Evolutionary conservation across 441 rosid species (phyloP).

Genomic region (Daphne laureola): DNA sequence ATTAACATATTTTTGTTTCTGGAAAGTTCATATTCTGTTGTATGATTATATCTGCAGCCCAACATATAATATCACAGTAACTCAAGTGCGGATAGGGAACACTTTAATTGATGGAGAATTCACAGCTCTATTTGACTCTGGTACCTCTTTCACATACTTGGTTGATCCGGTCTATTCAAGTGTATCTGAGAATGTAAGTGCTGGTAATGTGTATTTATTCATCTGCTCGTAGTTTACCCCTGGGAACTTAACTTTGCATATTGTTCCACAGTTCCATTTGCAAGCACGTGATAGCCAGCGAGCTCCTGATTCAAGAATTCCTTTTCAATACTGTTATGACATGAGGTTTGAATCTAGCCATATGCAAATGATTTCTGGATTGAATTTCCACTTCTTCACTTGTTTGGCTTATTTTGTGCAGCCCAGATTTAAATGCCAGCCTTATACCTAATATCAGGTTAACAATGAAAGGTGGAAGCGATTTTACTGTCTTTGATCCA

Average conservation of each 20-base stretch:
- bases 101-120: constrained; percentile 32
- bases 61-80: constrained; percentile 40
- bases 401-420: constrained; percentile 20
- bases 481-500: constrained; percentile 44
- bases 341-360: constrained; percentile 36
- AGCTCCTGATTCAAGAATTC: constrained; percentile 46
- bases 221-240: neutral
- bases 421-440: constrained; percentile 54
- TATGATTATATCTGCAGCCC: constrained; percentile 33
- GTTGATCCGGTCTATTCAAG: constrained; percentile 41
- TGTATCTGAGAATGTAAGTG: constrained; percentile 41
- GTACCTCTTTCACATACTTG: constrained; percentile 61
- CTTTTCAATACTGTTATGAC: constrained; percentile 50
- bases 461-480: constrained; percentile 46
- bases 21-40: constrained; percentile 10
- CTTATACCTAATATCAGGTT: constrained; percentile 49
- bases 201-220: neutral
- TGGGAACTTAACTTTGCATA: constrained; percentile 5
- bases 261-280: constrained; percentile 42
- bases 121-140: constrained; percentile 52
- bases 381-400: constrained; percentile 4
- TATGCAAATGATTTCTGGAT: constrained; percentile 5
- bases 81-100: constrained; percentile 47
- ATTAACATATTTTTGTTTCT: constrained; percentile 2
- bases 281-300: constrained; percentile 41